A percentile compares a stretch with the other conserved stretches of the same genome.
Evolutionary conservation across 306 rosid species (phyloP).

Genomic region (Quercus mongolica): DNA sequence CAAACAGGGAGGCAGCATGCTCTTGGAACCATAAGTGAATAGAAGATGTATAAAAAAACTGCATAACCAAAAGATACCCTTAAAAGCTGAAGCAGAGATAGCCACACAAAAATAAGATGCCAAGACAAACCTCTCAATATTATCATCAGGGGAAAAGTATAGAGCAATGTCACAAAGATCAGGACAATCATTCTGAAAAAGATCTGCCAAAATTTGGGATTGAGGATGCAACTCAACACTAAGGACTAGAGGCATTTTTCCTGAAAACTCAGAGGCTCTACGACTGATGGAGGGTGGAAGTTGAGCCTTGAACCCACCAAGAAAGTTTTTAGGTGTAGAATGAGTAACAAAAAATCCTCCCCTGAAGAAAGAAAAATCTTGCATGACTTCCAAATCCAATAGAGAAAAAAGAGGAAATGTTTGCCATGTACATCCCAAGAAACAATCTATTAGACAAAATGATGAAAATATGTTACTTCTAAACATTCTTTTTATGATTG

Average conservation of each 20-base stretch:
- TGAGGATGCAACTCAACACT: constrained; percentile 37
- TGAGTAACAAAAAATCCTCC: constrained; percentile 44
- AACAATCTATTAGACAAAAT: not conserved
- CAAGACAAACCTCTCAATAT: constrained; percentile 43
- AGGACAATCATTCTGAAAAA: constrained; percentile 42
- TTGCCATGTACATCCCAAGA: not conserved
- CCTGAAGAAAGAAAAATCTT: constrained; percentile 38
- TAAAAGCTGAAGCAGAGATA: not conserved
- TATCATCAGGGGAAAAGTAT: constrained; percentile 56
- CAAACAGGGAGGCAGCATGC: constrained; percentile 29
- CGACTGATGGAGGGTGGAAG: constrained; percentile 46
- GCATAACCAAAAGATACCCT: constrained; percentile 1
- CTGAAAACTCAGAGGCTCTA: constrained; percentile 40
- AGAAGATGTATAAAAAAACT: constrained; percentile 11
- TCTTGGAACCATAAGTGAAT: constrained; percentile 39
- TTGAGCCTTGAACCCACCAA: constrained; percentile 59
- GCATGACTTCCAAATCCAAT: not conserved
- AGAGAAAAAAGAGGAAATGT: not conserved
- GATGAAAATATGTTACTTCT: not conserved
- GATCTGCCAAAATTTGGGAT: constrained; percentile 34
- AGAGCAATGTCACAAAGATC: constrained; percentile 59
- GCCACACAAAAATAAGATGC: constrained; percentile 11
- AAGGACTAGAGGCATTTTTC: constrained; percentile 53
- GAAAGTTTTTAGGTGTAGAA: constrained; percentile 5
- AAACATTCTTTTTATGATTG: not conserved